phyloP scores from a whole-genome alignment of 148 eudicot genomes.

The Mesembryanthemum crystallinum region DNA sequence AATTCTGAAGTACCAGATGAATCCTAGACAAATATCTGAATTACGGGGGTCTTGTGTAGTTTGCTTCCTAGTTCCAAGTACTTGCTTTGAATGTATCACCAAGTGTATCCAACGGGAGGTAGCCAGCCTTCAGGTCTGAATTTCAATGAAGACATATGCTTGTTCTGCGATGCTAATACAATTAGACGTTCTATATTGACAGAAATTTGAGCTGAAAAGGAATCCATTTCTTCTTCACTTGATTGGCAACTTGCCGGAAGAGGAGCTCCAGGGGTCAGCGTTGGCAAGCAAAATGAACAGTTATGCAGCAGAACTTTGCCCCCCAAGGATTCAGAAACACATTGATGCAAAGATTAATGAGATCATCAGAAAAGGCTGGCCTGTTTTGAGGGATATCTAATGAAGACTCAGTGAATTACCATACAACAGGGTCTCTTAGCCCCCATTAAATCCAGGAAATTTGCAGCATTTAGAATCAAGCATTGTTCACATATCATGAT shows the following conservation, averaged over 20 bases:
- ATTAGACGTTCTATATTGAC: slow-evolving; percentile 17
- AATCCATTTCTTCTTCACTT: slow-evolving; percentile 78
- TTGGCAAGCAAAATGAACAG: slow-evolving; percentile 86
- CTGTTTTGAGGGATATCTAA: slow-evolving; percentile 68
- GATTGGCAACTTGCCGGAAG: slow-evolving; percentile 90
- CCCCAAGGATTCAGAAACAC: slow-evolving; percentile 58
- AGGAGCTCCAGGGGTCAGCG: slow-evolving; percentile 81
- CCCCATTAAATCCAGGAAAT: background rate
- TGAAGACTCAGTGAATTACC: background rate
- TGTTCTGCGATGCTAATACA: background rate
- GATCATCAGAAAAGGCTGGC: slow-evolving; percentile 88
- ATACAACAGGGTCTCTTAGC: background rate
- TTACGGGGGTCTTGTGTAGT: background rate
- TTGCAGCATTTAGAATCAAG: background rate
- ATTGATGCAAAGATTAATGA: slow-evolving; percentile 75
- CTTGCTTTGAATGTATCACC: background rate
- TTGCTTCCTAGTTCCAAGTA: background rate
- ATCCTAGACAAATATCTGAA: background rate
- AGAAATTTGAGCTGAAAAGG: slow-evolving; percentile 97
- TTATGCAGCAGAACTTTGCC: slow-evolving; percentile 91
- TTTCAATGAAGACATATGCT: background rate
- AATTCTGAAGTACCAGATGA: background rate
- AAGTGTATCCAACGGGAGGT: background rate
- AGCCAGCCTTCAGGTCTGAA: background rate
- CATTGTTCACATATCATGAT: background rate